Base-by-base conservation (phyloP, 2,329 filamentous ascomycete species). In the Colletotrichum sublineola region DNA sequence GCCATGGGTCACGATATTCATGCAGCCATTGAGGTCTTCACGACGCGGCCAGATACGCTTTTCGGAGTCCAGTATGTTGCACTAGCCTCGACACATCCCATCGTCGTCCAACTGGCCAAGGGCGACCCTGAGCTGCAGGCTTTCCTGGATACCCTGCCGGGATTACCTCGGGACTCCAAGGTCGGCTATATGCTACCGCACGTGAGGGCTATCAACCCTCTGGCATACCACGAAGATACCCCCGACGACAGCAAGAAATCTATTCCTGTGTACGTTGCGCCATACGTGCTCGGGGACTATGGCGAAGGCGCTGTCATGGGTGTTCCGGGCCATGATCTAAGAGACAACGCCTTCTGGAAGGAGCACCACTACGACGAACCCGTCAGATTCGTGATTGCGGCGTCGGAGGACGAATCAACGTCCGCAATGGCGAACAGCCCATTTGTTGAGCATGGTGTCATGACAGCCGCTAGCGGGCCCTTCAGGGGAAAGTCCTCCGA, bases 291-390 rank as follows among this genome's bases (percentile, higher is more conserved):
- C 6, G 92, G 92, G 36, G 93, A 95, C 78, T 96, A 97, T 76
- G 94, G 94, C 20, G 93, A 95, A 75, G 94, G 94, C 1, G 94
- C 94, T 12, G 92, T 97, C 2, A 97, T 97, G 94, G 95, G 95
- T 55, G 95, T 97, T 9, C 95, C 95, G 0, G 95, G 91, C 2
- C 95, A 97, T 78, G 95, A 97, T 80, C 79, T 86, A 5, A 88
- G 94, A 64, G 95, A 97, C 76, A 86, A 93, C 80, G 88, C 89
- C 1, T 97, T 97, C 79, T 97, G 94, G 92, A 90, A 87, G 76
- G 85, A 91, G 70, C 94, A 97, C 75, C 85, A 88, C 40, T 84
- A 86, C 7, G 84, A 88, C 5, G 83, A 89, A 57, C 88, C 89
- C 2, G 86, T 95, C 40, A 85, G 89, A 2, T 82, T 89, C 56